These are phyloP conservation scores for Cephalotrichum gorgonifer DNA, from an alignment of 2,329 filamentous ascomycete species.

Conservation along the genomic window DNA sequence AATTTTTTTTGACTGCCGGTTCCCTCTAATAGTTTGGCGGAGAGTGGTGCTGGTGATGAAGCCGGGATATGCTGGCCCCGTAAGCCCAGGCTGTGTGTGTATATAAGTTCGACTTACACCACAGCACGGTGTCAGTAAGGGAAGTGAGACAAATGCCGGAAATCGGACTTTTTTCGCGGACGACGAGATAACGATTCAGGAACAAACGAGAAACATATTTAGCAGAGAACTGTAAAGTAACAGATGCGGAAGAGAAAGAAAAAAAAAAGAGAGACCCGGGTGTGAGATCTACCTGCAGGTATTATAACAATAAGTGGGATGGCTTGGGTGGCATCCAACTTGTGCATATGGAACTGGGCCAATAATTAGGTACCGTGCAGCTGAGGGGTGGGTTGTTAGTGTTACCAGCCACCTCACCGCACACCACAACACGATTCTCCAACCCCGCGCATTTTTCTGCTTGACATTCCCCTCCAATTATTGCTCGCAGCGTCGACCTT, in stretches of 20 bases:
- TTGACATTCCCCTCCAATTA: neutral
- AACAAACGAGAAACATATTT: neutral
- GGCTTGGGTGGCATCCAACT: no score
- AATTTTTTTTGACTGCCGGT: no score
- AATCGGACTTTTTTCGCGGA: neutral
- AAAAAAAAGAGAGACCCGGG: neutral
- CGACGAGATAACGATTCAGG: neutral
- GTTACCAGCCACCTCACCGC: constrained; percentile 1
- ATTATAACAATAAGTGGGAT: neutral
- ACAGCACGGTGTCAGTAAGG: neutral
- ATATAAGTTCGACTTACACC: neutral
- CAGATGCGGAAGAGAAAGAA: neutral
- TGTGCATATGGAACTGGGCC: no score
- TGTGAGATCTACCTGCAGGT: neutral
- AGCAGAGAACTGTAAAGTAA: neutral
- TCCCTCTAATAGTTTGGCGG: no score
- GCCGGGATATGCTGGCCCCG: no score
- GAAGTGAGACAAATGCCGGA: neutral
- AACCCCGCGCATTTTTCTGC: constrained; percentile 1
- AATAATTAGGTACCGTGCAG: no score
- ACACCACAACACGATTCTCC: constrained; percentile 1
- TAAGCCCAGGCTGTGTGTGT: no score
- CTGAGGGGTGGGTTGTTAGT: neutral
- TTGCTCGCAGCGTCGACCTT: neutral
- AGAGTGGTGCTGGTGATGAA: no score